A percentile compares a stretch with the other conserved stretches of the same genome.
These are phyloP conservation scores for Kodamaea neixiangensis DNA, from an alignment of 805 yeast genomes.

Conservation along the genomic window DNA sequence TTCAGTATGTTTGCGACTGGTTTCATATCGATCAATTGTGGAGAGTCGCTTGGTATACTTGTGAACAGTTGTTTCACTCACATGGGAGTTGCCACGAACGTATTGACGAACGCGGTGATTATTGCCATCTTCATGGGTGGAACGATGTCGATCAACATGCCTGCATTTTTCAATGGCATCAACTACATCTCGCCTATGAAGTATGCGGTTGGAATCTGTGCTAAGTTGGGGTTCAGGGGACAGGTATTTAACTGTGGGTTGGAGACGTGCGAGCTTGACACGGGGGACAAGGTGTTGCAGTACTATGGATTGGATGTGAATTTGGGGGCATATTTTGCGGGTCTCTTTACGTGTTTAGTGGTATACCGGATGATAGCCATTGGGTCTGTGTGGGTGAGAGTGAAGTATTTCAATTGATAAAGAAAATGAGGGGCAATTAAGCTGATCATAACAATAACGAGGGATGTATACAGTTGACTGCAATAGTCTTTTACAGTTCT, in stretches of 20 bases:
- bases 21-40: slow-evolving; percentile 22
- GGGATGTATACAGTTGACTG: too few species aligned
- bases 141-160: slow-evolving; percentile 33
- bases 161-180: slow-evolving; percentile 24
- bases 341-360: slow-evolving; percentile 41
- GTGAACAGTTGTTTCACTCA: slow-evolving; percentile 25
- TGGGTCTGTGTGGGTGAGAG: slow-evolving; percentile 17
- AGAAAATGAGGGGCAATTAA: background rate
- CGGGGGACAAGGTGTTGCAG: slow-evolving; percentile 59
- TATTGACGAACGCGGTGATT: slow-evolving; percentile 20
- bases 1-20: slow-evolving; percentile 21
- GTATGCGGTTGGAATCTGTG: slow-evolving; percentile 25
- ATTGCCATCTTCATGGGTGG: slow-evolving; percentile 32
- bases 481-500: too few species aligned
- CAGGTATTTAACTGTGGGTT: slow-evolving; percentile 24
- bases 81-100: slow-evolving; percentile 27
- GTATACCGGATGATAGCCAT: slow-evolving; percentile 42
- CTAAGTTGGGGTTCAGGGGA: slow-evolving; percentile 21
- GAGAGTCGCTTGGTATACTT: slow-evolving; percentile 30
- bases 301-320: slow-evolving; percentile 47
- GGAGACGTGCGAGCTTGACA: slow-evolving; percentile 47
- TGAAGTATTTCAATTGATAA: slow-evolving; percentile 4
- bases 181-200: slow-evolving; percentile 27
- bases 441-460: too few species aligned
- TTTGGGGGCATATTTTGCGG: slow-evolving; percentile 38